phyloP scores from a whole-genome alignment of 192 early-diverging fungal species.

The Entrophospora sp. region DNA sequence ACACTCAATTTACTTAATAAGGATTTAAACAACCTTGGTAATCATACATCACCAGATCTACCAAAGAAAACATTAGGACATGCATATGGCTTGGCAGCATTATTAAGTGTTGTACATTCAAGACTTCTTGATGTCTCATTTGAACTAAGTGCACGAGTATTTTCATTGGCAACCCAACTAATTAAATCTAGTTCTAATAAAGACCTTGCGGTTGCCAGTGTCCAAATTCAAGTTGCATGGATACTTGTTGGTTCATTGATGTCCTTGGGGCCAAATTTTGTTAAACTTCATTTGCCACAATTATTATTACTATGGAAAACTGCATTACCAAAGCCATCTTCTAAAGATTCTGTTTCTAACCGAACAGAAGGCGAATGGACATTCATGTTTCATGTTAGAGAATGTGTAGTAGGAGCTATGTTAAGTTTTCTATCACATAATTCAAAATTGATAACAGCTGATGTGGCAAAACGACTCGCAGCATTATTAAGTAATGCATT shows the following conservation, averaged over 20 bases:
- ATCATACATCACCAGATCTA: constrained; percentile 36
- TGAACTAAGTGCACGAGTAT: constrained; percentile 70
- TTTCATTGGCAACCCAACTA: constrained; percentile 66
- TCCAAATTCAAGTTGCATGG: constrained; percentile 72
- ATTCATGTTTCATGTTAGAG: constrained; percentile 45
- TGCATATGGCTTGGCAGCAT: constrained; percentile 54
- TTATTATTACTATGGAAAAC: constrained; percentile 71
- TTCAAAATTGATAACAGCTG: constrained; percentile 49
- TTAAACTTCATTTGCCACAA: constrained; percentile 68
- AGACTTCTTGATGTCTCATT: constrained; percentile 65
- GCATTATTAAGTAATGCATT: constrained; percentile 68
- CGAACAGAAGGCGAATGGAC: constrained; percentile 58
- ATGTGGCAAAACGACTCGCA: constrained; percentile 69
- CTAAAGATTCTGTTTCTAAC: constrained; percentile 51
- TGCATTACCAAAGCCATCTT: constrained; percentile 61
- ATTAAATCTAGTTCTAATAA: constrained; percentile 53
- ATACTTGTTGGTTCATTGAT: constrained; percentile 65
- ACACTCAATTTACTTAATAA: constrained; percentile 67
- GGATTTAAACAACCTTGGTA: constrained; percentile 48
- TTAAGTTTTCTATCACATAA: constrained; percentile 67
- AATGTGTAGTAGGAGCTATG: constrained; percentile 62
- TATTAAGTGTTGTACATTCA: constrained; percentile 59
- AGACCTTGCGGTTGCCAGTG: constrained; percentile 47
- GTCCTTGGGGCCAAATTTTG: constrained; percentile 73
- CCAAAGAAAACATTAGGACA: constrained; percentile 50